These are phyloP conservation scores for Rhodocollybia butyracea DNA, from an alignment of 768 basidiomycete species.

Conservation along the genomic window DNA sequence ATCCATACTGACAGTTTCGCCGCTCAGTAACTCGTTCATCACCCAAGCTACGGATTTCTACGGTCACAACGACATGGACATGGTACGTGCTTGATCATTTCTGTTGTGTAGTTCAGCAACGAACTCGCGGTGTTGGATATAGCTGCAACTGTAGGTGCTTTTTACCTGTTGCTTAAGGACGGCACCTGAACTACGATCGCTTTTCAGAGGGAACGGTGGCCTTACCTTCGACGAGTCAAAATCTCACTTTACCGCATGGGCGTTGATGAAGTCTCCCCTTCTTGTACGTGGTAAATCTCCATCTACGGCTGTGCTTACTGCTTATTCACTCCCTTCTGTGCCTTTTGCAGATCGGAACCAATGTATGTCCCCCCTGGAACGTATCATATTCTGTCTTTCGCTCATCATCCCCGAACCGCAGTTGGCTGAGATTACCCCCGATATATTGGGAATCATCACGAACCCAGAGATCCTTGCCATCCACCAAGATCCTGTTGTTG, in stretches of 20 bases:
- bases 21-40: slow-evolving; percentile 61
- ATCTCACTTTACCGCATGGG: slow-evolving; percentile 73
- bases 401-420: slow-evolving; percentile 16
- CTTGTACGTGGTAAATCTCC: slow-evolving; percentile 26
- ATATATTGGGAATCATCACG: slow-evolving; percentile 52
- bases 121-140: background rate
- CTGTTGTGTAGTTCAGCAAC: background rate
- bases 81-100: slow-evolving; percentile 34
- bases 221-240: slow-evolving; percentile 61
- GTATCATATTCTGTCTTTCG: background rate
- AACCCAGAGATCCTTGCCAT: slow-evolving; percentile 67
- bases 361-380: slow-evolving; percentile 34
- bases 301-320: background rate
- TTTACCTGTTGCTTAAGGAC: background rate
- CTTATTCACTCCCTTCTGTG: background rate
- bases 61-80: slow-evolving; percentile 68
- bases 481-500: slow-evolving; percentile 63
- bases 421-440: slow-evolving; percentile 48
- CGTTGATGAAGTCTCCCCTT: slow-evolving; percentile 64
- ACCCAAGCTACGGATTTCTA: slow-evolving; percentile 63
- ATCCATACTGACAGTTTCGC: background rate
- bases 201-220: slow-evolving; percentile 57
- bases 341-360: slow-evolving; percentile 43
- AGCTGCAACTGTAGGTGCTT: slow-evolving; percentile 53
- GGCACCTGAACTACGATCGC: background rate